A percentile compares a stretch with the other conserved stretches of the same genome.
These are phyloP conservation scores for Leucogyrophana mollusca DNA, from an alignment of 768 basidiomycete genomes.

Conservation along the genomic window DNA sequence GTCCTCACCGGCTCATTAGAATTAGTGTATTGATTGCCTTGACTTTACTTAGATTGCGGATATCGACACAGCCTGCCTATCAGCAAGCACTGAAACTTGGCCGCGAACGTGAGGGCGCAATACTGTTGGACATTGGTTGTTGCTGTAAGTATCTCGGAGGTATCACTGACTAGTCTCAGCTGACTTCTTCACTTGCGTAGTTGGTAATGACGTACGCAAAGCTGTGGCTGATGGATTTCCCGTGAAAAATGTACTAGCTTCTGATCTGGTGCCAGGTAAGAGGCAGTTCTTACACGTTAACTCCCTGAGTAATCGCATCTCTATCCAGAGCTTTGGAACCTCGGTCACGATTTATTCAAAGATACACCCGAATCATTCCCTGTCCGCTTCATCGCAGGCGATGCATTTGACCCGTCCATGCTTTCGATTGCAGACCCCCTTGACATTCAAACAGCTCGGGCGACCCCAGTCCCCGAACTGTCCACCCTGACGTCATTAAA, in stretches of 20 bases:
- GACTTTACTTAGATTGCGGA: slow-evolving; percentile 15
- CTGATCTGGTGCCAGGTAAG: slow-evolving; percentile 38
- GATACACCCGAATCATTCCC: slow-evolving; percentile 49
- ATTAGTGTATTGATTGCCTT: neutral
- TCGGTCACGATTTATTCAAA: slow-evolving; percentile 57
- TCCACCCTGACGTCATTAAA: slow-evolving; percentile 35
- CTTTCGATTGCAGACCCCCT: slow-evolving; percentile 32
- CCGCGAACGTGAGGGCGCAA: slow-evolving; percentile 30
- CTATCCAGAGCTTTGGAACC: slow-evolving; percentile 58
- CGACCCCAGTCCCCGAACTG: slow-evolving; percentile 19
- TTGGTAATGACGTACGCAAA: slow-evolving; percentile 42
- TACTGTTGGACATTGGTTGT: slow-evolving; percentile 46
- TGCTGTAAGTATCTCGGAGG: slow-evolving; percentile 30
- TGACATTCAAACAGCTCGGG: slow-evolving; percentile 16
- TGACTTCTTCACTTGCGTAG: slow-evolving; percentile 12
- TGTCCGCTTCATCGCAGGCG: slow-evolving; percentile 49
- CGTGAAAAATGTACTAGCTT: slow-evolving; percentile 31
- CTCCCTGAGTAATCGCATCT: no score
- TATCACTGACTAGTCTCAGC: no score
- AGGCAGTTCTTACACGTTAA: no score
- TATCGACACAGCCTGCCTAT: slow-evolving; percentile 19
- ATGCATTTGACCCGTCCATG: slow-evolving; percentile 43
- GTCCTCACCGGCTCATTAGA: neutral
- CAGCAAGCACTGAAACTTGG: slow-evolving; percentile 33
- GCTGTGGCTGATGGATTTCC: slow-evolving; percentile 43